phyloP scores from a whole-genome alignment of 768 basidiomycete genomes.

The Sporobolomyces roseus region DNA sequence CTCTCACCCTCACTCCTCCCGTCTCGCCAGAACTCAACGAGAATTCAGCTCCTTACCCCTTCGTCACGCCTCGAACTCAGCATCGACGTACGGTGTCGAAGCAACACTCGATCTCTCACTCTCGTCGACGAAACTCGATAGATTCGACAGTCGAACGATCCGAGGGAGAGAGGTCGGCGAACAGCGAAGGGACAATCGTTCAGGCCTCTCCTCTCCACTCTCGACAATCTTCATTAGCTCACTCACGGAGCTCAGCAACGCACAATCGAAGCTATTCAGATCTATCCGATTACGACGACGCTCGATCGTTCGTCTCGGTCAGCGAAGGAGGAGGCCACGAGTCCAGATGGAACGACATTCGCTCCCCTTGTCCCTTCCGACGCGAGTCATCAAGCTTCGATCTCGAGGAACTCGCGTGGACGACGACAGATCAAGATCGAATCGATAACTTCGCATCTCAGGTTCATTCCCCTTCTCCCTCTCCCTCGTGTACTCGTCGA shows the following conservation, averaged over 20 bases:
- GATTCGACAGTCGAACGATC: neutral
- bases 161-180: too few relatives aligned
- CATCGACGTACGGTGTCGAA: slow-evolving; percentile 9
- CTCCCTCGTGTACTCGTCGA: neutral
- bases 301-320: slow-evolving; percentile 20
- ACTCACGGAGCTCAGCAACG: too few relatives aligned
- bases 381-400: neutral
- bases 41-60: neutral
- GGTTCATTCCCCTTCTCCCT: too few relatives aligned
- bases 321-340: neutral
- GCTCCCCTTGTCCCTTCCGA: neutral
- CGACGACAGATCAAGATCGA: neutral
- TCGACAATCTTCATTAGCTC: too few relatives aligned
- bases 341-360: neutral
- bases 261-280: too few relatives aligned
- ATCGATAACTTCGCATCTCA: neutral
- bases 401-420: neutral
- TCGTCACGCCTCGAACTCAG: slow-evolving; percentile 17
- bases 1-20: slow-evolving; percentile 25
- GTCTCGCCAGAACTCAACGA: slow-evolving; percentile 5
- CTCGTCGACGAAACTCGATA: neutral
- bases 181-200: too few relatives aligned
- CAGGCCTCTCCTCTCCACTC: too few relatives aligned
- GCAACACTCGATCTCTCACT: too few relatives aligned
- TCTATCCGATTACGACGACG: slow-evolving; percentile 17